Percentiles rank a stretch among this genome's conserved stretches.
Conservation (phyloP, 2,329 filamentous ascomycete genomes). For the Domatiomyces globalis region DNA sequence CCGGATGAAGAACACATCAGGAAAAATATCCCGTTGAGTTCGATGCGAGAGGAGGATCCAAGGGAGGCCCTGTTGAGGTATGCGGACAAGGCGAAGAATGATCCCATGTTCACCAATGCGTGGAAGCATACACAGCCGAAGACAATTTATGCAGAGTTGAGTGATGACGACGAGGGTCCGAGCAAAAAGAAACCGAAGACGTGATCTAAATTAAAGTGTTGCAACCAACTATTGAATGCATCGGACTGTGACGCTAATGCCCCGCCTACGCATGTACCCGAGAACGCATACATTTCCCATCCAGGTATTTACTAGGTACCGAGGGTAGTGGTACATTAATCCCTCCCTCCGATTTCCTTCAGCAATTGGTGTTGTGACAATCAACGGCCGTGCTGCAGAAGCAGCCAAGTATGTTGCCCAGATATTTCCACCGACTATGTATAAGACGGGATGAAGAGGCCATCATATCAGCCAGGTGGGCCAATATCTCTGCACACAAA, state of each 20-base stretch:
- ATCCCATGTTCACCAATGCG: slow-evolving; percentile 86
- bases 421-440: background rate
- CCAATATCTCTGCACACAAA: background rate
- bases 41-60: slow-evolving; percentile 92
- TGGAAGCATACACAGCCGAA: slow-evolving; percentile 87
- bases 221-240: background rate
- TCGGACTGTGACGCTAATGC: background rate
- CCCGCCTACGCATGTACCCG: background rate
- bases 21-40: slow-evolving; percentile 74
- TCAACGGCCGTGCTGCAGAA: too few species aligned
- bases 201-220: slow-evolving; percentile 11
- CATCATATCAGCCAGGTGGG: background rate
- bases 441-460: background rate
- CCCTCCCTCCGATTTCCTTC: background rate
- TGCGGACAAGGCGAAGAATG: slow-evolving; percentile 79
- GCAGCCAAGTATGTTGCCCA: too few species aligned
- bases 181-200: slow-evolving; percentile 45
- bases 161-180: slow-evolving; percentile 66
- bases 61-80: slow-evolving; percentile 89
- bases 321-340: background rate
- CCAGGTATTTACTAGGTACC: too few species aligned
- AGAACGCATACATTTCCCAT: too few species aligned
- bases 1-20: slow-evolving; percentile 82
- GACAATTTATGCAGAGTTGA: slow-evolving; percentile 77
- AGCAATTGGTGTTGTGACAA: background rate